Conservation (phyloP, 1,284 basidiomycete species). For the Anthracocystis panici-leucophaei region DNA sequence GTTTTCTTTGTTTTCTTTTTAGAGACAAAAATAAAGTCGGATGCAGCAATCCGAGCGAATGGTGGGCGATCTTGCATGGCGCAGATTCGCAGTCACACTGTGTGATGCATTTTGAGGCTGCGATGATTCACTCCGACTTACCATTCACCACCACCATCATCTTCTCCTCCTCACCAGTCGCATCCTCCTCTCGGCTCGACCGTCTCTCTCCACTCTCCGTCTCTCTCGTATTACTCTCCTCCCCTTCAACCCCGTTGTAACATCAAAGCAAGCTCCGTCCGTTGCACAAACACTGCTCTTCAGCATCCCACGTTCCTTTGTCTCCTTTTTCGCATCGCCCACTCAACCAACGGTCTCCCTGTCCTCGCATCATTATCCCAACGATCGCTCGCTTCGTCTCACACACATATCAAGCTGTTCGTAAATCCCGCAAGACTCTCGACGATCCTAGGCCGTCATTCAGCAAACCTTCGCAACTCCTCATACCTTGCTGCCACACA, state of each 20-base stretch:
- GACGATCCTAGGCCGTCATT: not conserved
- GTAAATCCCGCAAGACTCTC: not conserved
- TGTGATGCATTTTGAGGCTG: not conserved
- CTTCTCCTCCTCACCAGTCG: constrained; percentile 5
- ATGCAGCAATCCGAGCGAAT: constrained; percentile 10
- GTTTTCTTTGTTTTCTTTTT: not conserved
- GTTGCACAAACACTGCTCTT: constrained; percentile 36
- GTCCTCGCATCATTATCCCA: not conserved
- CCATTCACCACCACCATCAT: constrained; percentile 6
- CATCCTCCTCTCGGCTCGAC: not conserved
- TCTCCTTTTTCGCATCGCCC: not conserved
- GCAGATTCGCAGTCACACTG: not conserved
- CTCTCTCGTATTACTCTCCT: not conserved
- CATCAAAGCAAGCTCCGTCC: constrained; percentile 4
- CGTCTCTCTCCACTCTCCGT: constrained; percentile 6
- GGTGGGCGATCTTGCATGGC: constrained; percentile 2
- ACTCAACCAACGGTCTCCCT: not conserved
- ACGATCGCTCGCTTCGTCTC: not conserved
- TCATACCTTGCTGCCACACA: constrained; percentile 4
- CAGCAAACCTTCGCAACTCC: not conserved
- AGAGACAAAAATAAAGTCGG: not conserved
- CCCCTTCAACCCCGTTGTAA: not conserved
- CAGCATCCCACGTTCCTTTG: constrained; percentile 45
- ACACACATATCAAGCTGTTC: not conserved
- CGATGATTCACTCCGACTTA: not conserved